Conservation (phyloP, 441 rosid species). For the Capsella rubella region DNA sequence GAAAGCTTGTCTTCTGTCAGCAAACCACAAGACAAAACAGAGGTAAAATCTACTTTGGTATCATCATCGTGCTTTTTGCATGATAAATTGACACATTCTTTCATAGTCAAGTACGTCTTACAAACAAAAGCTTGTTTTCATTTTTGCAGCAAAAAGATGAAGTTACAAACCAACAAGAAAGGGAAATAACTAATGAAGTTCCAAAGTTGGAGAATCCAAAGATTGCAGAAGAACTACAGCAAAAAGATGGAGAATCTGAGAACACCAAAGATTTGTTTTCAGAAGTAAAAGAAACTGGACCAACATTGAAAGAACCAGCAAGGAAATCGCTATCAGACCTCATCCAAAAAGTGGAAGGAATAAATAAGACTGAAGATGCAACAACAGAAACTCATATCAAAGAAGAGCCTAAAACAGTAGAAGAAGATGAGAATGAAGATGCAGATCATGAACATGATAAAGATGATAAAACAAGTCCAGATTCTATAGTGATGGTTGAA, state of each 20-base stretch:
- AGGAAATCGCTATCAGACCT: constrained; percentile 49
- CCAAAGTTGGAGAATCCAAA: constrained; percentile 44
- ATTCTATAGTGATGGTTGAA: constrained; percentile 71
- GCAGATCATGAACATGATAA: constrained; percentile 61
- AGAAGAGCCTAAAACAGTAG: constrained; percentile 56
- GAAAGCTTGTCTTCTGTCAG: constrained; percentile 38
- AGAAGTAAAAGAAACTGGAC: constrained; percentile 43
- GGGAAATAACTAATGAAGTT: constrained; percentile 39
- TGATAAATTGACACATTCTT: constrained; percentile 40
- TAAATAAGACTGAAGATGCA: constrained; percentile 39
- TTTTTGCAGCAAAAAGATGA: constrained; percentile 37
- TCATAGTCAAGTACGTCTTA: constrained; percentile 26
- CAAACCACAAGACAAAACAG: constrained; percentile 40
- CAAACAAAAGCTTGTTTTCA: constrained; percentile 1
- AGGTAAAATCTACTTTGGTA: constrained; percentile 51
- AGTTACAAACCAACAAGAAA: constrained; percentile 31
- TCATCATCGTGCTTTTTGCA: constrained; percentile 5
- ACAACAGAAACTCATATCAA: constrained; percentile 36
- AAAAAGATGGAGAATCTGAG: constrained; percentile 40
- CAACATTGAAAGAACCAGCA: constrained; percentile 44
- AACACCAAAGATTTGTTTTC: constrained; percentile 33
- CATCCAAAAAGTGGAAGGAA: constrained; percentile 43
- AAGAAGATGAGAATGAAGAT: constrained; percentile 60
- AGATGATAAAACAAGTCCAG: constrained; percentile 62
- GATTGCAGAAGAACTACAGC: constrained; percentile 35